phyloP scores from a whole-genome alignment of 2,329 filamentous ascomycete species.

The Ceratocystis cacaofunesta region DNA sequence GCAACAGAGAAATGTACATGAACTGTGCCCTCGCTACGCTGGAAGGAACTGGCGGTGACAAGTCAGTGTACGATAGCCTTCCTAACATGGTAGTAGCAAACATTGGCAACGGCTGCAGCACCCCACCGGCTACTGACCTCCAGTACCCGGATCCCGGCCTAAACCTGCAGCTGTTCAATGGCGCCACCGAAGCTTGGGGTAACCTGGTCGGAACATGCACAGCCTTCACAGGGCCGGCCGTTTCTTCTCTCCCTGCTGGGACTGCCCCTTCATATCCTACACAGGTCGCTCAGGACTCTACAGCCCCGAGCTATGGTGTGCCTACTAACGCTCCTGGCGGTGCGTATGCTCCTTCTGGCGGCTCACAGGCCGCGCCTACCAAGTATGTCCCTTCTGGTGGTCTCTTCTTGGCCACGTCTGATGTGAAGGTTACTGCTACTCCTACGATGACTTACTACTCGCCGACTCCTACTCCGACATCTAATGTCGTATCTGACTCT shows the following conservation, averaged over 20 bases:
- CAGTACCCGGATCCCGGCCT: conserved; percentile 48
- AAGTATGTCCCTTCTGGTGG: conserved; percentile 23
- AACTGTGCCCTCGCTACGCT: conserved; percentile 72
- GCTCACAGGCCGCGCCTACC: conserved; percentile 8
- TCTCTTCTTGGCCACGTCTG: conserved; percentile 27
- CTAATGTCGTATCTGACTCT: conserved; percentile 10
- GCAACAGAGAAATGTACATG: conserved; percentile 96
- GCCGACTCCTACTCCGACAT: conserved; percentile 5
- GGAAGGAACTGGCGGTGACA: conserved; percentile 34
- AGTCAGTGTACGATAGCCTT: conserved; percentile 46
- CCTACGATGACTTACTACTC: background rate
- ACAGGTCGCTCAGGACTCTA: conserved; percentile 18
- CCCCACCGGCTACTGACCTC: conserved; percentile 35
- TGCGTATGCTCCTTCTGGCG: background rate
- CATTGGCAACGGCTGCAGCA: conserved; percentile 39
- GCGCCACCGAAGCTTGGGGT: conserved; percentile 25
- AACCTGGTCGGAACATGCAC: conserved; percentile 20
- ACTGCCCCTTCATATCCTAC: conserved; percentile 21
- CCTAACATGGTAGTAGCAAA: conserved; percentile 59
- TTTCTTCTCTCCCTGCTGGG: conserved; percentile 17
- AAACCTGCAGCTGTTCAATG: conserved; percentile 35
- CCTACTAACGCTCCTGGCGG: background rate
- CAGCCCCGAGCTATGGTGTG: conserved; percentile 10
- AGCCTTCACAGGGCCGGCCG: conserved; percentile 20
- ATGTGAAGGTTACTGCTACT: conserved; percentile 18